phyloP scores from a whole-genome alignment of 306 rosid genomes.

The Castanea sativa region DNA sequence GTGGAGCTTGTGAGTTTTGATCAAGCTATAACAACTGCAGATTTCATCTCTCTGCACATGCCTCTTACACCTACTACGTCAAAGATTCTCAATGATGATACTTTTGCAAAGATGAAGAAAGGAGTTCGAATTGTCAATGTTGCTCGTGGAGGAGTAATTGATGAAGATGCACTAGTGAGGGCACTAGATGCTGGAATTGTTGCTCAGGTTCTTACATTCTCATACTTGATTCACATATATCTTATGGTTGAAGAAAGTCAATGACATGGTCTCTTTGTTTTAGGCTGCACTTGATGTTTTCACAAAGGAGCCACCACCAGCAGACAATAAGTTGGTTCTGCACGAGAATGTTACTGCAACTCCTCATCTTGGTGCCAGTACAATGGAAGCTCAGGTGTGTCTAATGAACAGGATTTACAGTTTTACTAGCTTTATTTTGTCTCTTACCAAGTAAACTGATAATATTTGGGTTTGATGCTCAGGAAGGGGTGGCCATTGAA shows the following conservation, averaged over 20 bases:
- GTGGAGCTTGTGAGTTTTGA: constrained; percentile 96
- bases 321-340: constrained; percentile 67
- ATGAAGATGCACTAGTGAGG: constrained; percentile 91
- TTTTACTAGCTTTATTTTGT: background rate
- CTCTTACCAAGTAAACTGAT: background rate
- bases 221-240: background rate
- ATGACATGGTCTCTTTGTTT: constrained; percentile 20
- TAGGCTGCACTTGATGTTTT: constrained; percentile 98
- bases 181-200: constrained; percentile 90
- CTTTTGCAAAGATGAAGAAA: constrained; percentile 93
- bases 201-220: constrained; percentile 64
- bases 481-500: constrained; percentile 99
- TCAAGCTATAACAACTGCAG: constrained; percentile 80
- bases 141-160: constrained; percentile 98
- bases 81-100: constrained; percentile 84
- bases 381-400: constrained; percentile 90
- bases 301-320: constrained; percentile 77
- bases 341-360: constrained; percentile 93
- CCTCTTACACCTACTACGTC: constrained; percentile 89
- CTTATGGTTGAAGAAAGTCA: background rate
- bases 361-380: constrained; percentile 99
- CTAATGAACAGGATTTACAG: constrained; percentile 2
- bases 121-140: constrained; percentile 92
- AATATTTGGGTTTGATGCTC: constrained; percentile 29
- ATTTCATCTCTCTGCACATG: constrained; percentile 96